These are phyloP conservation scores for Salix koriyanagi DNA, from an alignment of 345 rosid genomes.

Conservation along the genomic window DNA sequence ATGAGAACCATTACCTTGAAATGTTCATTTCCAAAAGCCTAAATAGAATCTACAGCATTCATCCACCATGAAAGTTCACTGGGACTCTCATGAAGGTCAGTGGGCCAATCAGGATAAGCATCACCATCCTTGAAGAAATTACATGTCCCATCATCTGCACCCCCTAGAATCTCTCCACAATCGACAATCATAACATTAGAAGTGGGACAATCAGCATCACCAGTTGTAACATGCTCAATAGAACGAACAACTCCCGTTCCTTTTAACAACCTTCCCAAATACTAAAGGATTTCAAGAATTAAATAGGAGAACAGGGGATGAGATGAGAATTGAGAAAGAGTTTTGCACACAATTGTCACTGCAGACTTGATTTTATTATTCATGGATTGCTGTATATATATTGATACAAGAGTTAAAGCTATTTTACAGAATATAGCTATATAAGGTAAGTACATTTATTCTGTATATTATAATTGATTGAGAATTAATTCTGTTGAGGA, in stretches of 20 bases:
- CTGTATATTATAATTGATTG: too few relatives aligned
- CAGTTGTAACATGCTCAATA: conserved; percentile 59
- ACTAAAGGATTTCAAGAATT: conserved; percentile 12
- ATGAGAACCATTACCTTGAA: conserved; percentile 47
- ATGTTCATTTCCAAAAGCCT: conserved; percentile 69
- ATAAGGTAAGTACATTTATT: too few relatives aligned
- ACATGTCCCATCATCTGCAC: conserved; percentile 68
- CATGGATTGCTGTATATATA: too few relatives aligned
- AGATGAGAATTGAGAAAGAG: too few relatives aligned
- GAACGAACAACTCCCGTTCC: conserved; percentile 96
- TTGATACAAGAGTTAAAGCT: too few relatives aligned
- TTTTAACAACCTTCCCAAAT: conserved; percentile 77
- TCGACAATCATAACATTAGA: conserved; percentile 56
- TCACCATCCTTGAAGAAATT: conserved; percentile 94
- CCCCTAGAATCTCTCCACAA: conserved; percentile 79
- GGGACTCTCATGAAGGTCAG: conserved; percentile 64
- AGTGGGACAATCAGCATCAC: conserved; percentile 51
- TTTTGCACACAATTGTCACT: too few relatives aligned
- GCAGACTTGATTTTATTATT: too few relatives aligned
- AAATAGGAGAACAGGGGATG: too few relatives aligned
- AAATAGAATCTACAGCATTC: conserved; percentile 67
- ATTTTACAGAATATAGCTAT: too few relatives aligned
- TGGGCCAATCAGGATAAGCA: conserved; percentile 81
- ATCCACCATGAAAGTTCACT: conserved; percentile 87
- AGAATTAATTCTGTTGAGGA: too few relatives aligned